phyloP scores from a whole-genome alignment of 441 rosid genomes.

The Manihot esculenta region DNA sequence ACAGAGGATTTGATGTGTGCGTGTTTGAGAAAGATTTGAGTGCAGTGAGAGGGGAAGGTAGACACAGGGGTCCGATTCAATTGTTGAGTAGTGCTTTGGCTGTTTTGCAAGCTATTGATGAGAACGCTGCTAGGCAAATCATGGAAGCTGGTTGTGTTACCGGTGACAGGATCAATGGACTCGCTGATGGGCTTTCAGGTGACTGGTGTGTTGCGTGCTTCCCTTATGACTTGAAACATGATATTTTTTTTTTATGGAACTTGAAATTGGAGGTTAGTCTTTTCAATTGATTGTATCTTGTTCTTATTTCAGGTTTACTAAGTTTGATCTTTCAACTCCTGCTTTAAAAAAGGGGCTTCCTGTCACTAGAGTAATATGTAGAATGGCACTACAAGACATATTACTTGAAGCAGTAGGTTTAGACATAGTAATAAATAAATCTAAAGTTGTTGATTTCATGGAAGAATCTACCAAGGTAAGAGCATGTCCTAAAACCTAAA shows the following conservation, averaged over 20 bases:
- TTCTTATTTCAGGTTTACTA: constrained; percentile 29
- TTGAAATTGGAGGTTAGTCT: background rate
- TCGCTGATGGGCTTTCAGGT: constrained; percentile 28
- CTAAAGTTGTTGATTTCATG: constrained; percentile 29
- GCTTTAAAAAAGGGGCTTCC: constrained; percentile 29
- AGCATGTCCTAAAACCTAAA: background rate
- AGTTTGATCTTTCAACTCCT: constrained; percentile 29
- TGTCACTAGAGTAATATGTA: constrained; percentile 27
- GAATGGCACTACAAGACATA: constrained; percentile 32
- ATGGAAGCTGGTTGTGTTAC: constrained; percentile 28
- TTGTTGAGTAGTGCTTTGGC: constrained; percentile 26
- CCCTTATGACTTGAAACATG: background rate
- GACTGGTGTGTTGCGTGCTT: constrained; percentile 11
- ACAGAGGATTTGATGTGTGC: constrained; percentile 28
- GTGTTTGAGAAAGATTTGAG: constrained; percentile 38
- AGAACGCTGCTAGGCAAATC: constrained; percentile 21
- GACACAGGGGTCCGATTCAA: constrained; percentile 31
- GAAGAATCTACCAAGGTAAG: constrained; percentile 28
- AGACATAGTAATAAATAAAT: constrained; percentile 28
- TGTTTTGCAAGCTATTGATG: constrained; percentile 17
- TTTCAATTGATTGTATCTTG: background rate
- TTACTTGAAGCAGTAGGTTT: constrained; percentile 29
- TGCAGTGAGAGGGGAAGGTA: constrained; percentile 35
- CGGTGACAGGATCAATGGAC: constrained; percentile 35
- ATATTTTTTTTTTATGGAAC: background rate